Evolutionary conservation across 1,284 basidiomycete genomes (phyloP).

Genomic region (Ceratobasidium sp.): DNA sequence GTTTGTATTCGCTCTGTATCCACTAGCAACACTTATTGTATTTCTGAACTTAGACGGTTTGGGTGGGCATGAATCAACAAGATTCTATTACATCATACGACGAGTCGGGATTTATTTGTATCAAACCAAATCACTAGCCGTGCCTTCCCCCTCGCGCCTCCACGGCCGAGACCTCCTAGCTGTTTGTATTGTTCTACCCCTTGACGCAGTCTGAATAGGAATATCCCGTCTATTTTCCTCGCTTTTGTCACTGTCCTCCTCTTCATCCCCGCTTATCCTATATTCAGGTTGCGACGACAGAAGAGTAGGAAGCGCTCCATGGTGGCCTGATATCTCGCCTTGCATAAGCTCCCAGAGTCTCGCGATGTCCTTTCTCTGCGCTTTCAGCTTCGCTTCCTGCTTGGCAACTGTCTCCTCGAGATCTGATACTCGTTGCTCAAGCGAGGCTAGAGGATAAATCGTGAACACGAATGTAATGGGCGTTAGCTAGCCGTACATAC

Average conservation of each 20-base stretch:
- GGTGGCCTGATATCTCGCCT: background rate
- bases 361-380: background rate
- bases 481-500: background rate
- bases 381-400: conserved; percentile 2
- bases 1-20: background rate
- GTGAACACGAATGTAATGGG: background rate
- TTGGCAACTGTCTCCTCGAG: conserved; percentile 11
- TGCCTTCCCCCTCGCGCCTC: background rate
- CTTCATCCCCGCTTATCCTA: background rate
- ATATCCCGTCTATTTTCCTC: background rate
- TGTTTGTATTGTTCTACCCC: background rate
- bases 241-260: background rate
- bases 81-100: background rate
- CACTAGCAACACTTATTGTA: background rate
- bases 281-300: background rate
- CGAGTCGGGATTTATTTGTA: conserved; percentile 3
- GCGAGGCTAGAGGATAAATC: background rate
- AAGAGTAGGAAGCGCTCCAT: background rate
- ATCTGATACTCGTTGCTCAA: background rate
- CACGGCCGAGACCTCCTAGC: background rate
- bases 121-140: background rate
- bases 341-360: conserved; percentile 17
- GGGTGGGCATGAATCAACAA: background rate
- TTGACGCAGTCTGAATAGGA: background rate
- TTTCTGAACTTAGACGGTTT: background rate